Evolutionary conservation across 305 asterid genomes (phyloP).

Genomic region (Solanum hybrid): DNA sequence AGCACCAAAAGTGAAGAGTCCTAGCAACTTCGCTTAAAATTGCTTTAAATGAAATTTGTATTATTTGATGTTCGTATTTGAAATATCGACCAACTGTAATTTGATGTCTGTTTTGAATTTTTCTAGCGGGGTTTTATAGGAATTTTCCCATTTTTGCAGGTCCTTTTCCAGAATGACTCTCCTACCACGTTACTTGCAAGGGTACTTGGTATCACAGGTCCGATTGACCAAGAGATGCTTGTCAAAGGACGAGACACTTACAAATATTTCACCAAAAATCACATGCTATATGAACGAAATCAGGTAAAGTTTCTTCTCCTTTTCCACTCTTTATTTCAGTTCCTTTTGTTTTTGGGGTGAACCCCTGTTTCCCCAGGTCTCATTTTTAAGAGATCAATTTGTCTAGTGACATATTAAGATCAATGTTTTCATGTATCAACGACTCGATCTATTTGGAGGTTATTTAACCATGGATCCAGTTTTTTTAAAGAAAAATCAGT

Average conservation of each 20-base stretch:
- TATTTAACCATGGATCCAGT: neutral
- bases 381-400: neutral
- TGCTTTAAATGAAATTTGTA: neutral
- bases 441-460: neutral
- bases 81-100: neutral
- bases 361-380: neutral
- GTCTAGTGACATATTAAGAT: neutral
- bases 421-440: neutral
- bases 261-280: constrained; percentile 90
- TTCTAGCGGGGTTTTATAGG: neutral
- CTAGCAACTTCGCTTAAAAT: neutral
- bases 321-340: neutral
- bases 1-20: neutral
- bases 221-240: constrained; percentile 82
- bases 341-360: neutral
- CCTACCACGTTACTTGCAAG: constrained; percentile 96
- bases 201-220: constrained; percentile 80
- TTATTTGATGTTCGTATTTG: neutral
- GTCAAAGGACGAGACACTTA: constrained; percentile 83
- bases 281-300: constrained; percentile 94
- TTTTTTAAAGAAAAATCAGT: neutral
- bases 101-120: neutral
- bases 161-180: constrained; percentile 96
- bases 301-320: constrained; percentile 41
- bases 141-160: constrained; percentile 37